Base-by-base conservation (phyloP, 2,329 filamentous ascomycete species). In the Neodidymelliopsis sp. region DNA sequence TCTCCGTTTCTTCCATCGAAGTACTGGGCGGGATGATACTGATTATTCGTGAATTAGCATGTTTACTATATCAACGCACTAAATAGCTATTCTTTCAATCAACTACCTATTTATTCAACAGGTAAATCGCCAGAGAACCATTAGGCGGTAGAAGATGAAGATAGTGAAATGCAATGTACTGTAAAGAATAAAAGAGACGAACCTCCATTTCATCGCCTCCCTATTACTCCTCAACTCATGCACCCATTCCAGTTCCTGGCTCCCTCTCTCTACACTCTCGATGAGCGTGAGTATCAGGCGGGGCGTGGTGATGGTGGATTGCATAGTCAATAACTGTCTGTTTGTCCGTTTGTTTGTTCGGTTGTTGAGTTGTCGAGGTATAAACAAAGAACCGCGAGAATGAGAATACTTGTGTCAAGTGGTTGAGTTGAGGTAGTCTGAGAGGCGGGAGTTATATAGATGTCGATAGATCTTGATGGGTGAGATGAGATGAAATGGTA, bases 181-280 rank as follows among this genome's bases (percentile, higher is more conserved):
- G n/a, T n/a, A n/a, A n/a, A n/a, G n/a, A 16, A 15, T 6, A 18
- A 8, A 11, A 7, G 18, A 13, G 6, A 39, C 25, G 49, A 61
- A 67, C 69, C 66, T 72, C 67, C 69, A 71, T 49, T 53, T 62
- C 13, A 56, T 66, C 27, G 58, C 38, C 25, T 66, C 51, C 44
- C 64, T 56, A 41, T 72, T 43, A 29, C 62, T 71, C 20, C 59
- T 54, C 12, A 70, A 15, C 47, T 60, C 50, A 40, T 71, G 66
- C 11, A 69, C 15, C 67, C 67, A 71, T 15, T 59, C 59, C 12
- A 71, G 40, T 39, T 71, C 69, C 15, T 47, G 49, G 48, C 65
- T 67, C 28, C 63, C 65, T 43, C 47, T 47, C 12, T 65, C 62
- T 5, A 59, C 60, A 19, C 47, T 60, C 11, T 53, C 58, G 15